Percentiles rank a stretch among this genome's conserved stretches.
Conservation (phyloP, 2,329 filamentous ascomycete genomes). For the Chaetomium sp. region DNA sequence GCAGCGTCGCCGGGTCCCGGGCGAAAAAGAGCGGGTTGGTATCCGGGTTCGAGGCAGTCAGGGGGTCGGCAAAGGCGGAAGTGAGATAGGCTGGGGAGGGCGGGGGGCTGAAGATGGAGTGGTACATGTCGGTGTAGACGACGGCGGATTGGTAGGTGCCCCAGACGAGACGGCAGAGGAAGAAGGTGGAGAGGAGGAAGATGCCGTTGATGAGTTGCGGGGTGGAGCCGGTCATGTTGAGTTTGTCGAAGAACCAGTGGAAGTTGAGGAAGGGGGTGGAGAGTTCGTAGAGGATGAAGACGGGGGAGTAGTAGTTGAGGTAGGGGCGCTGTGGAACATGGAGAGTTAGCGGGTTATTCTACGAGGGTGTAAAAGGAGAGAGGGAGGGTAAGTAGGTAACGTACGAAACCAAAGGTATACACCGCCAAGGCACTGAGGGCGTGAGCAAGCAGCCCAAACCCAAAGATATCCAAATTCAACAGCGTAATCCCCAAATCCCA, state of each 20-base stretch:
- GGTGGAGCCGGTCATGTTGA: slow-evolving; percentile 68
- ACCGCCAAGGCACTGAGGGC: slow-evolving; percentile 67
- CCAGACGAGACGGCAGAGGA: slow-evolving; percentile 69
- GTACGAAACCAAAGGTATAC: slow-evolving; percentile 73
- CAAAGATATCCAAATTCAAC: slow-evolving; percentile 64
- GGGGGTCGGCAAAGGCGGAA: slow-evolving; percentile 28
- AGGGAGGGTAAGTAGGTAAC: slow-evolving; percentile 30
- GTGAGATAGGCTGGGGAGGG: slow-evolving; percentile 30
- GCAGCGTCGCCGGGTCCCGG: slow-evolving; percentile 27
- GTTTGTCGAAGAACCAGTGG: slow-evolving; percentile 89
- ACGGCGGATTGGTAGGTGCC: slow-evolving; percentile 65
- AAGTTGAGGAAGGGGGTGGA: slow-evolving; percentile 80
- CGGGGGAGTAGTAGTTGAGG: slow-evolving; percentile 72
- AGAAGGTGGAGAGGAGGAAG: slow-evolving; percentile 65
- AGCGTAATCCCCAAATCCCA: slow-evolving; percentile 72
- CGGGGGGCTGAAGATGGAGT: slow-evolving; percentile 41
- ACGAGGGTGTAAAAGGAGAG: background rate
- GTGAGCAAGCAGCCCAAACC: slow-evolving; percentile 69
- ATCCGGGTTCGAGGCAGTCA: slow-evolving; percentile 31
- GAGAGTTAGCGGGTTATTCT: background rate
- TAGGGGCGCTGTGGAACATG: slow-evolving; percentile 59
- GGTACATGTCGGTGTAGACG: slow-evolving; percentile 65
- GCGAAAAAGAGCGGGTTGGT: slow-evolving; percentile 46
- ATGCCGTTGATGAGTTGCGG: slow-evolving; percentile 74
- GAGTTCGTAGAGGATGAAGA: slow-evolving; percentile 83